phyloP scores from a whole-genome alignment of 108 stramenopile genomes.

The Conticribra weissflogii region DNA sequence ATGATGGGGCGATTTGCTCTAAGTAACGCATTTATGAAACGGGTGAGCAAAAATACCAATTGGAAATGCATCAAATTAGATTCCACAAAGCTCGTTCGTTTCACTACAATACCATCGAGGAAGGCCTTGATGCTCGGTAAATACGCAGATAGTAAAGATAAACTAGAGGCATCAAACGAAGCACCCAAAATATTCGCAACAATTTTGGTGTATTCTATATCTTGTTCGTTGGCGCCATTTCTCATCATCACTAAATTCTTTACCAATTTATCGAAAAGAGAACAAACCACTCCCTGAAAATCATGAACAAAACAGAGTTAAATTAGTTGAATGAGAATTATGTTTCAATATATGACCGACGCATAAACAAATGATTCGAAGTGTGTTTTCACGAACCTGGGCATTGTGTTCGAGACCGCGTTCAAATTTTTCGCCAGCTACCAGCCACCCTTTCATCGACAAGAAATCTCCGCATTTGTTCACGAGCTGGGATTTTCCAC shows the following conservation, averaged over 20 bases:
- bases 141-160: neutral
- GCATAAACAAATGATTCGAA: no score
- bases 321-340: no score
- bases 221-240: neutral
- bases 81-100: no score
- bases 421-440: conserved; percentile 12
- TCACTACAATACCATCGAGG: no score
- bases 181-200: neutral
- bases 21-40: no score
- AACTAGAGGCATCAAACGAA: neutral
- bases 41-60: no score
- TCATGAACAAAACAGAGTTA: no score
- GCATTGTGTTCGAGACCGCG: conserved; percentile 4
- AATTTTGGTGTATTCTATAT: neutral
- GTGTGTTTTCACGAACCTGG: no score
- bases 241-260: conserved; percentile 1
- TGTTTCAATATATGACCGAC: no score
- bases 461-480: neutral
- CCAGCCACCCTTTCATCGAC: conserved; percentile 10
- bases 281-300: neutral
- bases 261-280: conserved; percentile 7
- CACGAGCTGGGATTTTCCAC: conserved; percentile 17
- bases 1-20: no score
- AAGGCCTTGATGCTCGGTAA: no score
- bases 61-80: no score